Evolutionary conservation across 2,329 filamentous ascomycete species (phyloP).

Genomic region (Ampelomyces quisqualis): DNA sequence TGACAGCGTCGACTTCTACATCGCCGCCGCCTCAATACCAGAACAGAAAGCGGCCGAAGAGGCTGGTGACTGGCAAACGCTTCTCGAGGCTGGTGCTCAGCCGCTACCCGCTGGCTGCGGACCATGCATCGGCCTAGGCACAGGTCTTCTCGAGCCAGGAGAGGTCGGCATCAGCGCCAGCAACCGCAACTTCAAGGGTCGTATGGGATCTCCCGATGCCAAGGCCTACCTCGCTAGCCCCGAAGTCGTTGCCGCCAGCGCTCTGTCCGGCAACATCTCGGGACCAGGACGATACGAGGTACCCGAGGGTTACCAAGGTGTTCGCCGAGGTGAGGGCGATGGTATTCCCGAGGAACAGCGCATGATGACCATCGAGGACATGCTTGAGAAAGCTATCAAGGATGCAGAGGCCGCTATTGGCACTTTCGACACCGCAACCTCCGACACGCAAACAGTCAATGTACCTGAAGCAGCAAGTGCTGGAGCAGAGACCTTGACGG

Average conservation of each 20-base stretch:
- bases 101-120: slow-evolving; percentile 73
- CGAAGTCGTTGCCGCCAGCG: slow-evolving; percentile 89
- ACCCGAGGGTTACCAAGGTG: slow-evolving; percentile 67
- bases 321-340: slow-evolving; percentile 70
- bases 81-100: slow-evolving; percentile 77
- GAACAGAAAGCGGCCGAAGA: slow-evolving; percentile 80
- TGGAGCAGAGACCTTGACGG: slow-evolving; percentile 53
- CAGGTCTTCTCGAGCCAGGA: slow-evolving; percentile 76
- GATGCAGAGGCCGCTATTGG: slow-evolving; percentile 66
- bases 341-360: slow-evolving; percentile 64
- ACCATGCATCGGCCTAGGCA: slow-evolving; percentile 82
- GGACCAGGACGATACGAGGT: slow-evolving; percentile 78
- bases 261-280: slow-evolving; percentile 69
- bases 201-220: slow-evolving; percentile 79
- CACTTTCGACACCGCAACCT: slow-evolving; percentile 42
- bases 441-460: slow-evolving; percentile 35
- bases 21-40: slow-evolving; percentile 77
- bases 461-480: slow-evolving; percentile 31
- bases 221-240: slow-evolving; percentile 86
- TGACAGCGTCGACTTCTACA: slow-evolving; percentile 78
- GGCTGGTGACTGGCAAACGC: slow-evolving; percentile 78
- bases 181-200: slow-evolving; percentile 89
- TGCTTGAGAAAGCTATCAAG: slow-evolving; percentile 68
- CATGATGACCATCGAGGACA: slow-evolving; percentile 67
- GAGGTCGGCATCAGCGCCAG: slow-evolving; percentile 81